Base-by-base conservation (phyloP, 73 alveolate species). In the Symbiodinium natans region DNA sequence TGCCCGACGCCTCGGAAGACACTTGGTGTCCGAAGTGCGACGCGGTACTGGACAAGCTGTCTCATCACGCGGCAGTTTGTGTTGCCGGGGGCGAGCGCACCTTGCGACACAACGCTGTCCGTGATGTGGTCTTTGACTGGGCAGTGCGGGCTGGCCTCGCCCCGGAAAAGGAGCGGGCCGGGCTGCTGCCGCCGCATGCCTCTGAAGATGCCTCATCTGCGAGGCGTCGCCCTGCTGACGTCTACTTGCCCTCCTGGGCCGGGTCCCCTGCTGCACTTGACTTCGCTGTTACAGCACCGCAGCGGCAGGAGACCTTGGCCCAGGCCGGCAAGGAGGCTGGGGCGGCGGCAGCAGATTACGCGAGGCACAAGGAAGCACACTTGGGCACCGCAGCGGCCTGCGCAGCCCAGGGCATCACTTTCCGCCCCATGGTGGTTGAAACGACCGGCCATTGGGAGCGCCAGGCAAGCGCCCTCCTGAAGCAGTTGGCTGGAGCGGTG, bases 71-170 rank as follows among this genome's bases (percentile, higher is more conserved):
- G 1, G 52, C 54, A 33, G 41, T 46, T 54, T 85, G 93, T 56
- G 36, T 46, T 25, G 82, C 82, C 34, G 77, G 92, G 33, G 82
- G 93, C 82, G 93, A 85, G 39, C 93, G 93, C 42, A 85, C 46
- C 13, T 39, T 39, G 27, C 82, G 93, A 4, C 93, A 84, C 93
- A 41, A 84, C 25, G 93, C 93, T 46, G 34, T 46, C 17, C 93
- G 80, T 41, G 93, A 54, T 21, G 23, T 41, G 23, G 92, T 83
- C 1, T 52, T 36, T 17, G 29, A 43, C 10, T 43, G 75, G 75
- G 48, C 93, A 40, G 19, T 10, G n/a, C 92, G 92, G 10, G 92
- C 92, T 31, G 92, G 92, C 41, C 38, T 41, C 42, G 42, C 29
- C 6, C 92, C 92, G 1, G 77, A 83, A 34, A 9, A 23, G 27